Percentiles rank a stretch among this genome's conserved stretches.
Conservation (phyloP, 371 early-diverging fungal species). For the Vairimorpha necatrix region DNA sequence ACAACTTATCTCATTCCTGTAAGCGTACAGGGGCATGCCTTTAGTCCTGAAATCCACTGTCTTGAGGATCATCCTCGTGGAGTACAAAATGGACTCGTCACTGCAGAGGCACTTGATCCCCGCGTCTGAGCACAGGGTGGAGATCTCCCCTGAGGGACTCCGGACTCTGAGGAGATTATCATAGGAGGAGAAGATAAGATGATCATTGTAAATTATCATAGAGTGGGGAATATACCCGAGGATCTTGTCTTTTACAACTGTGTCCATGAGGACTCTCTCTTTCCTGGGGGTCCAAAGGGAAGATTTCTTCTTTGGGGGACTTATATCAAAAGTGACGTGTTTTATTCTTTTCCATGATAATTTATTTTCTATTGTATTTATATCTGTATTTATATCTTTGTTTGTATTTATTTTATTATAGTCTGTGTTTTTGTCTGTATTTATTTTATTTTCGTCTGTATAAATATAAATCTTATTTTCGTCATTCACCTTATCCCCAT, state of each 20-base stretch:
- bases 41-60: constrained; percentile 7
- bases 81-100: constrained; percentile 27
- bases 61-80: constrained; percentile 36
- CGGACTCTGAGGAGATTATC: constrained; percentile 21
- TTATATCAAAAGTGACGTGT: constrained; percentile 31
- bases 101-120: constrained; percentile 15
- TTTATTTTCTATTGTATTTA: neutral
- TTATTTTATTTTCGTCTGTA: neutral
- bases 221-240: neutral
- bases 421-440: neutral
- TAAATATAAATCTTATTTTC: neutral
- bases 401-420: neutral
- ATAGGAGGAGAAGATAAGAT: constrained; percentile 27
- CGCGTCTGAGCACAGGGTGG: constrained; percentile 12
- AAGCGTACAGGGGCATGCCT: constrained; percentile 29
- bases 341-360: neutral
- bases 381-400: neutral
- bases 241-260: neutral
- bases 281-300: constrained; percentile 37
- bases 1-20: constrained; percentile 28
- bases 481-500: neutral
- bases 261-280: constrained; percentile 28
- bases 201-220: constrained; percentile 1
- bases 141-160: neutral
- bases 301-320: constrained; percentile 19